These are phyloP conservation scores for Nakazawaea ernobii DNA, from an alignment of 805 yeast genomes.

Conservation along the genomic window DNA sequence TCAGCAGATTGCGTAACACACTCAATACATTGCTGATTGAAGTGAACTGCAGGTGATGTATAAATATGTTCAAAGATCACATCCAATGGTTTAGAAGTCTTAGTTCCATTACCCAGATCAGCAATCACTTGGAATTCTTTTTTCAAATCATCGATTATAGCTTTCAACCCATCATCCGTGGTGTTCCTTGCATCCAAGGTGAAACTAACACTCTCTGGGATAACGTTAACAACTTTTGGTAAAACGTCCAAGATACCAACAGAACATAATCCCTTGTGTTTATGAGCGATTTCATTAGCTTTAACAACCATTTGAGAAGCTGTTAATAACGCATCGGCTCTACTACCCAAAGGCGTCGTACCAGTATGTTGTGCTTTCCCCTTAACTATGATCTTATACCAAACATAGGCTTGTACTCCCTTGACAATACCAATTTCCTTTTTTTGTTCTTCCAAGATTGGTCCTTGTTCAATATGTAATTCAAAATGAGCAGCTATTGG, in stretches of 20 bases:
- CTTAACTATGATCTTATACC: slow-evolving; percentile 51
- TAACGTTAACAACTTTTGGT: slow-evolving; percentile 63
- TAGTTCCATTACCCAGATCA: slow-evolving; percentile 24
- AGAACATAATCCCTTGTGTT: slow-evolving; percentile 47
- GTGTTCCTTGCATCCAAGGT: slow-evolving; percentile 58
- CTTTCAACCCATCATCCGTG: slow-evolving; percentile 34
- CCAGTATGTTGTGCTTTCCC: slow-evolving; percentile 74
- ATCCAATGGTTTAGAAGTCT: slow-evolving; percentile 24
- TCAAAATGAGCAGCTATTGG: slow-evolving; percentile 69
- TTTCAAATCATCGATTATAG: slow-evolving; percentile 33
- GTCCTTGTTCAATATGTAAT: slow-evolving; percentile 75
- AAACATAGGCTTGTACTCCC: slow-evolving; percentile 61
- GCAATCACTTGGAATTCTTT: slow-evolving; percentile 31
- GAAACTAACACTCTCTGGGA: slow-evolving; percentile 56
- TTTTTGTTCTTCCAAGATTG: slow-evolving; percentile 50
- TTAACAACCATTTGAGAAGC: slow-evolving; percentile 51
- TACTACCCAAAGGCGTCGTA: slow-evolving; percentile 57
- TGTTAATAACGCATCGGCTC: slow-evolving; percentile 58
- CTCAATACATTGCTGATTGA: slow-evolving; percentile 43
- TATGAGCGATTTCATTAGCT: slow-evolving; percentile 49
- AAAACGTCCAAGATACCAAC: slow-evolving; percentile 52
- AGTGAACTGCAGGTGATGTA: slow-evolving; percentile 51
- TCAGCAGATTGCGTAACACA: slow-evolving; percentile 49
- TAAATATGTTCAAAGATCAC: slow-evolving; percentile 39
- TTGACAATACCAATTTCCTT: slow-evolving; percentile 59